Base-by-base conservation (phyloP, 805 yeast genomes). In the Candida xiaguanensis region DNA sequence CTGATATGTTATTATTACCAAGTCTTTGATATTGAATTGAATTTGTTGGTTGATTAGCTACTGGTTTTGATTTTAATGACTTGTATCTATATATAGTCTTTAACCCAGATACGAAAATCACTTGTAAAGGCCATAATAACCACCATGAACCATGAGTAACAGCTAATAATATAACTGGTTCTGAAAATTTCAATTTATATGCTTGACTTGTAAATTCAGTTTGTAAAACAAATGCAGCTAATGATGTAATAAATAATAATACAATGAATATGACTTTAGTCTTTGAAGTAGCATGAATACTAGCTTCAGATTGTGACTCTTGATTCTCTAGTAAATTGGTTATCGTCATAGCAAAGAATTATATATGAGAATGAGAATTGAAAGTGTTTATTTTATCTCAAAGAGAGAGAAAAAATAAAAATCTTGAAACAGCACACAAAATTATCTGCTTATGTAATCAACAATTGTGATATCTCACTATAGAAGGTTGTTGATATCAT, bases 121-220 rank as follows among this genome's bases (percentile, higher is more conserved):
- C 72, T 55, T 87, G 95, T 5, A 74, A 35, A 0, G 90, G 91
- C 84, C 88, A 81, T 33, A 85, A 65, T 9, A 75, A 36, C 71
- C 79, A 67, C 95, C 93, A 85, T 8, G 82, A 75, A 2, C 89
- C 84, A 53, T 87, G 96, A 0, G 95, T 87, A 13, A 85, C 59
- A 39, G 70, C 58, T n/a, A 82, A 61, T 40, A 82, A 61, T 17
- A 86, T 58, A 16, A 85, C 67, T 0, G 96, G 95, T 52, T 86
- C 89, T 37, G 73, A 56, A 57, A 78, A 87, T 3, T 71, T 74
- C 6, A 65, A 55, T 22, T 69, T 64, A 53, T 85, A 82, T 5
- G 87, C 70, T 40, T 80, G 80, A 5, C 87, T 74, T 2, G 95
- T 85, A 43, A 81, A 66, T 55, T 87, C 96, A 0, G 96, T 87